Evolutionary conservation across 495 filamentous ascomycete species (phyloP).

Genomic region (Lichenothelia convexa): DNA sequence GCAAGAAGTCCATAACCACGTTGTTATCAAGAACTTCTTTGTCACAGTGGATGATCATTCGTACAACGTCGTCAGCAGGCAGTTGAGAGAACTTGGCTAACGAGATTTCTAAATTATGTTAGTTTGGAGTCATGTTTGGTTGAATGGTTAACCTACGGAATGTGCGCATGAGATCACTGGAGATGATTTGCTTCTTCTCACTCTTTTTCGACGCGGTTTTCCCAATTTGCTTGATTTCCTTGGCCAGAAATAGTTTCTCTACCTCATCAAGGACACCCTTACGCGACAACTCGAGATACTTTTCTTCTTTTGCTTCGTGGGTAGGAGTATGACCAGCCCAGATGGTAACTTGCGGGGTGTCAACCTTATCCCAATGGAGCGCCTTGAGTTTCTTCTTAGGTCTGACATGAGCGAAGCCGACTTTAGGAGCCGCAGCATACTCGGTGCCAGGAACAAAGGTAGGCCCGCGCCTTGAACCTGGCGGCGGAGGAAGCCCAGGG

Average conservation of each 20-base stretch:
- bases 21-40: slow-evolving; percentile 74
- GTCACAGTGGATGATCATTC: slow-evolving; percentile 93
- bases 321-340: slow-evolving; percentile 82
- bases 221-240: slow-evolving; percentile 79
- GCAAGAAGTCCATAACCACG: slow-evolving; percentile 95
- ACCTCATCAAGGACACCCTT: slow-evolving; percentile 95
- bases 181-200: slow-evolving; percentile 96
- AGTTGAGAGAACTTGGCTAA: slow-evolving; percentile 73
- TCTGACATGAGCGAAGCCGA: slow-evolving; percentile 42
- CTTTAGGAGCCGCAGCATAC: slow-evolving; percentile 9
- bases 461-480: slow-evolving; percentile 18
- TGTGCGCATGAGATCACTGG: slow-evolving; percentile 71
- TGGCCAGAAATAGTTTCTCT: slow-evolving; percentile 91
- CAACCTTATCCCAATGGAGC: slow-evolving; percentile 97
- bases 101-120: no score
- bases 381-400: slow-evolving; percentile 99
- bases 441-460: slow-evolving; percentile 19
- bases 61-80: slow-evolving; percentile 64
- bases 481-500: slow-evolving; percentile 21
- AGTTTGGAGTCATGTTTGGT: no score
- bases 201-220: slow-evolving; percentile 44
- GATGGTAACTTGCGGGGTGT: slow-evolving; percentile 80
- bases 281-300: slow-evolving; percentile 77
- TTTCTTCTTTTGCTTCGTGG: slow-evolving; percentile 70
- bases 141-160: no score